Evolutionary conservation across 2,329 filamentous ascomycete genomes (phyloP).

Genomic region (Colletotrichum tropicale): DNA sequence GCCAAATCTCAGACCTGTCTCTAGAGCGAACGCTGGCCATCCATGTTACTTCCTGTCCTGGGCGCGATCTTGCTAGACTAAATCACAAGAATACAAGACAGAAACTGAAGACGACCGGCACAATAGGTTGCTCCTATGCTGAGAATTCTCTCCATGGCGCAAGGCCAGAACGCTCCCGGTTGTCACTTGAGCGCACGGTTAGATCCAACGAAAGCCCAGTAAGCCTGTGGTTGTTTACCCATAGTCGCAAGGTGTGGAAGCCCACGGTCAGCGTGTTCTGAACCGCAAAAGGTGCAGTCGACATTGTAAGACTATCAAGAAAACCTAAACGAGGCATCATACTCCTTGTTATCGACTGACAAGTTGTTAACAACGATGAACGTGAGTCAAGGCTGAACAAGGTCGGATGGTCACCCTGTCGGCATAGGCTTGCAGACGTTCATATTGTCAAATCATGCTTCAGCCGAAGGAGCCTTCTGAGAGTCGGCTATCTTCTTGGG

Average conservation of each 20-base stretch:
- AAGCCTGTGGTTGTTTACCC: neutral
- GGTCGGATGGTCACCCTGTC: neutral
- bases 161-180: too few species aligned
- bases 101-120: neutral
- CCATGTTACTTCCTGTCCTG: rapidly evolving
- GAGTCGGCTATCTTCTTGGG: neutral
- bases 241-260: rapidly evolving
- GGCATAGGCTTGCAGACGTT: neutral
- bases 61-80: neutral
- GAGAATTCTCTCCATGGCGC: neutral
- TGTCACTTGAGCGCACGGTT: too few species aligned
- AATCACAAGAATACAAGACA: neutral
- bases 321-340: neutral
- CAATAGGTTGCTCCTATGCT: neutral
- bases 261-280: neutral
- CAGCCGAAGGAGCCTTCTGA: neutral
- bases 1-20: neutral
- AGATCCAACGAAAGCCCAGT: neutral
- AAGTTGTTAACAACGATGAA: neutral
- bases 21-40: neutral
- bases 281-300: neutral
- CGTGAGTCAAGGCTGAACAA: neutral
- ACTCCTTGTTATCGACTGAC: neutral
- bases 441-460: neutral
- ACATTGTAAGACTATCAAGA: neutral